Evolutionary conservation across 768 basidiomycete species (phyloP), one percentile per base, ranked within the genome.

Genomic region (Leccinum barrowsii): DNA sequence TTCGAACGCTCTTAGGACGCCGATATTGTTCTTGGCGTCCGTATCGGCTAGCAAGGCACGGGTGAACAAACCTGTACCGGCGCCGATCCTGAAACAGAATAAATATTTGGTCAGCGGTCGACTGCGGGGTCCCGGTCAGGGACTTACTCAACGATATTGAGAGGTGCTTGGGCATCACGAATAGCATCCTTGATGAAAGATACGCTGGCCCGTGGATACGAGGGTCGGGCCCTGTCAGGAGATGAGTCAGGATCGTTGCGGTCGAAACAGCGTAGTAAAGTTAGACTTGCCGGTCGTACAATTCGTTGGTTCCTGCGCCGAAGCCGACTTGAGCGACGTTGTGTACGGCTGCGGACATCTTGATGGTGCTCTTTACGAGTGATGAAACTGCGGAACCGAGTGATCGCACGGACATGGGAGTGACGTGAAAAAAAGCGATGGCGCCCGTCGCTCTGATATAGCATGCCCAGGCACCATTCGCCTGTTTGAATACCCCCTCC

Each of bases 61-160:
- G 11, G 93, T 92, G 72, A 94, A 96, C 55, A 97, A 85, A 13
- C 94, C 94, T 2, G 92, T 94, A 24, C 94, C 94, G 5, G 88
- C 76, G 11, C 92, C 94, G 32, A 92, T 81, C 67, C 90, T 93
- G 62, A 56, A 50, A 60, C 52, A 55, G 11, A n/a, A 40, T 10
- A 2, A 15, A 40, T 10, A 5, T 2, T 21, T 34, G 19, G 40
- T 54, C 13, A 48, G 8, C n/a, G 13, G 13, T 32, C 13, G 53
- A 47, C 42, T 24, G 48, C 24, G 56, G 47, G 30, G 5, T 72
- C 1, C 22, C 13, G 13, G 1, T 72, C 1, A 26, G 13, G 13
- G 1, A 10, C 85, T 63, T 65, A 91, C 90, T 92, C 91, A 59
- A 85, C 84, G 30, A 92, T 74, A 58, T 87, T 86, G 21, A 89